These are phyloP conservation scores for Metschnikowia colocasiae DNA, from an alignment of 805 yeast genomes.

Conservation along the genomic window DNA sequence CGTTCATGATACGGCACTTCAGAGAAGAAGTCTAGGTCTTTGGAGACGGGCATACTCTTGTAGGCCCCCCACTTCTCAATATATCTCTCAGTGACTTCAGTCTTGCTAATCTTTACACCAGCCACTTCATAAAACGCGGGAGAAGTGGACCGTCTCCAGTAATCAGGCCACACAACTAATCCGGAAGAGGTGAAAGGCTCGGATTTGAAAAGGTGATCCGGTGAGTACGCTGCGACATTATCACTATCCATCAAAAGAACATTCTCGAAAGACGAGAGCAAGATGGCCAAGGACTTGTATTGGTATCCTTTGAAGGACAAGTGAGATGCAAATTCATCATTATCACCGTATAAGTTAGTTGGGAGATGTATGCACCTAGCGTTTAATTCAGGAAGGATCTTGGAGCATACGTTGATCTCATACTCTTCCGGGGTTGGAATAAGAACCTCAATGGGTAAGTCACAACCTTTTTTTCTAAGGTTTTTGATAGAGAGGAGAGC, in stretches of 20 bases:
- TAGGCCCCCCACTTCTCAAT: conserved; percentile 23
- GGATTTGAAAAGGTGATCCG: conserved; percentile 54
- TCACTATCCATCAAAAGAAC: conserved; percentile 74
- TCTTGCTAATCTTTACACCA: conserved; percentile 38
- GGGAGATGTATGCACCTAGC: conserved; percentile 41
- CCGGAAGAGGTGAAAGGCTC: conserved; percentile 55
- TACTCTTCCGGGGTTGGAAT: conserved; percentile 69
- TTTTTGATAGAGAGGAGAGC: conserved; percentile 62
- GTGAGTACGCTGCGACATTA: conserved; percentile 63
- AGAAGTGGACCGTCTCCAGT: conserved; percentile 80
- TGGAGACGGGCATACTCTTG: conserved; percentile 8
- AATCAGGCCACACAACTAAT: conserved; percentile 79
- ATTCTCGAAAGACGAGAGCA: conserved; percentile 57
- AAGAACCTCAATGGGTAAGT: conserved; percentile 76
- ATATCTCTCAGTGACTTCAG: conserved; percentile 30
- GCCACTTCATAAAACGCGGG: conserved; percentile 71
- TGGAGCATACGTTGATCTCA: conserved; percentile 55
- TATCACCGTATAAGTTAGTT: conserved; percentile 22
- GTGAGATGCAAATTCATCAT: conserved; percentile 19
- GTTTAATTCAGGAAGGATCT: conserved; percentile 35
- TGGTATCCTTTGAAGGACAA: conserved; percentile 44
- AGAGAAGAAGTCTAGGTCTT: conserved; percentile 8
- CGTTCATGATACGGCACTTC: conserved; percentile 56
- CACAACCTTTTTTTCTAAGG: conserved; percentile 62
- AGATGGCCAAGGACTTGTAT: conserved; percentile 40